These are phyloP conservation scores for Lomentospora prolificans DNA, from an alignment of 2,329 filamentous ascomycete genomes.

Conservation along the genomic window DNA sequence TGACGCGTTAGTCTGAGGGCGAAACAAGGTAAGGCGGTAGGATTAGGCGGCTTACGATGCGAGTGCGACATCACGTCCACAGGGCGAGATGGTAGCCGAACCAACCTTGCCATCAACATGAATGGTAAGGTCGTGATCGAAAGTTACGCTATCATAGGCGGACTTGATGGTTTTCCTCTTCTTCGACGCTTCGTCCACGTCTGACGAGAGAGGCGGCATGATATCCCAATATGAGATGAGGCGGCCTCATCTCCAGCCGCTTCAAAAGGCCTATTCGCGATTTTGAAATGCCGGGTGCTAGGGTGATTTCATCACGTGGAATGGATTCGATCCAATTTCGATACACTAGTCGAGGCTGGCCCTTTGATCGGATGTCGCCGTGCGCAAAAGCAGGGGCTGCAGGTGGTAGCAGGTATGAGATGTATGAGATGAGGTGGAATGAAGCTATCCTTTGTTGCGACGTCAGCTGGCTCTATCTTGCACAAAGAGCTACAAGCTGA, in stretches of 20 bases:
- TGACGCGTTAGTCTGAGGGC: background rate
- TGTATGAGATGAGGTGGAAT: background rate
- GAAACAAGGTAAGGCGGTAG: background rate
- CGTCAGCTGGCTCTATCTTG: background rate
- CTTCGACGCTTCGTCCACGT: slow-evolving; percentile 30
- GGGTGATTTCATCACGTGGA: background rate
- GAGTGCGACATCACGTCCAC: slow-evolving; percentile 79
- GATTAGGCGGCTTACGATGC: slow-evolving; percentile 51
- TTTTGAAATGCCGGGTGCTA: background rate
- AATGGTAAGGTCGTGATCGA: slow-evolving; percentile 75
- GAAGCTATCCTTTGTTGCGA: background rate
- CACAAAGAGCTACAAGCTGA: background rate
- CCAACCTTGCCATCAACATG: slow-evolving; percentile 74
- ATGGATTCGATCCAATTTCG: background rate
- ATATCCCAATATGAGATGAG: background rate
- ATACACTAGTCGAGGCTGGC: background rate
- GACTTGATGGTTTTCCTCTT: slow-evolving; percentile 53
- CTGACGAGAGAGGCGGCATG: slow-evolving; percentile 2
- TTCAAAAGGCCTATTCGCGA: background rate
- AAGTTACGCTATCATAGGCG: slow-evolving; percentile 78
- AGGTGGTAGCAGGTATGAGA: background rate
- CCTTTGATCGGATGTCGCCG: background rate
- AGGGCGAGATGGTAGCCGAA: slow-evolving; percentile 87
- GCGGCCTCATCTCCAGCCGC: background rate
- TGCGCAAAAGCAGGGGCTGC: background rate